phyloP scores from a whole-genome alignment of 2,329 filamentous ascomycete species.

The Arachnopeziza araneosa region DNA sequence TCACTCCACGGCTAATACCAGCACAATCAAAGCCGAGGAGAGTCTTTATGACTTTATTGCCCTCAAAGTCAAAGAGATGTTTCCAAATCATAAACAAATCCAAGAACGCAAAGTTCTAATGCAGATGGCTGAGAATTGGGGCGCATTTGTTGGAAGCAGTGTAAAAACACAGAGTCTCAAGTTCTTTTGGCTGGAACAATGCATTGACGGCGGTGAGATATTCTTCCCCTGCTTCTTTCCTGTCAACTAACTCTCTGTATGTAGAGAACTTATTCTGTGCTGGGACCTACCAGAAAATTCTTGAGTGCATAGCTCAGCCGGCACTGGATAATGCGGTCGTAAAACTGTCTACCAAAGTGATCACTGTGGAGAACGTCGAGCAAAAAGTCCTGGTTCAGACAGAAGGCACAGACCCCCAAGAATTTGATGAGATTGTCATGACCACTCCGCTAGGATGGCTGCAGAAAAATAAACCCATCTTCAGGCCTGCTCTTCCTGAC shows the following conservation, averaged over 20 bases:
- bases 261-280: conserved; percentile 30
- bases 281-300: conserved; percentile 29
- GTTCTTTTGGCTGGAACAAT: conserved; percentile 54
- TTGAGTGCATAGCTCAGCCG: conserved; percentile 24
- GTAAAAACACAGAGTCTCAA: conserved; percentile 47
- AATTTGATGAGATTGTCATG: conserved; percentile 41
- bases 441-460: conserved; percentile 47
- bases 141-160: conserved; percentile 46
- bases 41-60: conserved; percentile 50
- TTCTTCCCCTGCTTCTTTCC: neutral
- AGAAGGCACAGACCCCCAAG: conserved; percentile 11
- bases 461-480: conserved; percentile 36
- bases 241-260: neutral
- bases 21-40: conserved; percentile 40
- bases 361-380: conserved; percentile 10
- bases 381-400: conserved; percentile 14
- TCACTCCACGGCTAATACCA: conserved; percentile 44
- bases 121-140: conserved; percentile 40
- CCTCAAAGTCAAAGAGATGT: conserved; percentile 41
- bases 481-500: conserved; percentile 38
- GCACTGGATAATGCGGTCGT: conserved; percentile 21
- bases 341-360: conserved; percentile 21
- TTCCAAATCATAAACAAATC: conserved; percentile 30
- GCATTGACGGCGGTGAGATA: conserved; percentile 43
- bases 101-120: conserved; percentile 35